A percentile compares a stretch with the other conserved stretches of the same genome.
These are phyloP conservation scores for Macrophomina phaseolina DNA, from an alignment of 2,329 filamentous ascomycete species.

Conservation along the genomic window DNA sequence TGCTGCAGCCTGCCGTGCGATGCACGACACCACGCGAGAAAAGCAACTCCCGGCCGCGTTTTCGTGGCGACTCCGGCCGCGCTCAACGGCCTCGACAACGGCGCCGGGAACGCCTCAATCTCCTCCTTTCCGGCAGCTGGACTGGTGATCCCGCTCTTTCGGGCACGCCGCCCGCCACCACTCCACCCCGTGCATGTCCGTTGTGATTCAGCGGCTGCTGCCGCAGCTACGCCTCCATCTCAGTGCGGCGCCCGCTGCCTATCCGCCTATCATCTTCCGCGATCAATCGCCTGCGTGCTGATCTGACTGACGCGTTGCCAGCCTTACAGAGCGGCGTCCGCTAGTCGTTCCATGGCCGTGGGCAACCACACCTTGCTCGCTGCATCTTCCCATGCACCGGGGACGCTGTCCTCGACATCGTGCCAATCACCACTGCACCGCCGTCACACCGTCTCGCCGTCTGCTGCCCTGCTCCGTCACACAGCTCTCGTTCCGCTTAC, in stretches of 20 bases:
- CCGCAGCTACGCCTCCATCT: conserved; percentile 17
- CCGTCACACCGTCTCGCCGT: conserved; percentile 3
- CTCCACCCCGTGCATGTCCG: conserved; percentile 10
- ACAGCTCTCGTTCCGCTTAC: not conserved
- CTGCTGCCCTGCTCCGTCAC: not conserved
- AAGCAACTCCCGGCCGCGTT: conserved; percentile 15
- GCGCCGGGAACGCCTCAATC: not conserved
- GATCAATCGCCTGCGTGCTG: not conserved
- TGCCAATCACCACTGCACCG: not conserved
- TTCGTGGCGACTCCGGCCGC: not conserved
- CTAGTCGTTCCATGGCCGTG: conserved; percentile 11
- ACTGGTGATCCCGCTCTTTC: conserved; percentile 5
- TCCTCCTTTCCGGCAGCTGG: not conserved
- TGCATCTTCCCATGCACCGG: conserved; percentile 18
- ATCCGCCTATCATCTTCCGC: no score
- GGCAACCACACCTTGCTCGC: not conserved
- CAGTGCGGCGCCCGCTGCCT: not conserved
- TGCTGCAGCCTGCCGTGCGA: conserved; percentile 6
- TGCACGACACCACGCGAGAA: conserved; percentile 14
- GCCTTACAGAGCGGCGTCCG: not conserved
- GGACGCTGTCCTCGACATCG: not conserved
- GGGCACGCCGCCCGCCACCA: not conserved
- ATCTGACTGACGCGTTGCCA: not conserved
- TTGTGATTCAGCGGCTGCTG: conserved; percentile 8
- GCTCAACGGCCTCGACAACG: not conserved